Percentiles rank a stretch among this genome's conserved stretches.
Conservation (phyloP, 768 basidiomycete genomes). For the Termitomyces sp. region DNA sequence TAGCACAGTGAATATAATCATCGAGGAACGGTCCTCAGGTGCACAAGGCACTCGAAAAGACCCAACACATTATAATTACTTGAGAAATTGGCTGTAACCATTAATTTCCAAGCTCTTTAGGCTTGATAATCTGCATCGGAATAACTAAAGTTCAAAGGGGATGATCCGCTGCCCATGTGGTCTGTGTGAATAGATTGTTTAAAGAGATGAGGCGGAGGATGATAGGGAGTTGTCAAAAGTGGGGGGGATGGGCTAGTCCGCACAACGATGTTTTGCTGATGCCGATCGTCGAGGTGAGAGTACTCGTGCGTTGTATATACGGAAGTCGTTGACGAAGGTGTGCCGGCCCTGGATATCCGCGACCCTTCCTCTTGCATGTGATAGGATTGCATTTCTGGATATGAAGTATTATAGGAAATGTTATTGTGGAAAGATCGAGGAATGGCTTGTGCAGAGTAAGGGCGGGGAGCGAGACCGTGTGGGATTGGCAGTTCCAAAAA, state of each 20-base stretch:
- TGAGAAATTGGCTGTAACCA: neutral
- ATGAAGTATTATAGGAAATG: neutral
- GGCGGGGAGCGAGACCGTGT: conserved; percentile 20
- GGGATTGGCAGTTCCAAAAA: conserved; percentile 18
- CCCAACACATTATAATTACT: conserved; percentile 5
- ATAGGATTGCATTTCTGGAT: conserved; percentile 13
- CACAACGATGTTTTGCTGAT: conserved; percentile 10
- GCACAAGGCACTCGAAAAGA: neutral
- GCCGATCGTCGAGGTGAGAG: neutral
- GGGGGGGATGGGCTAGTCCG: conserved; percentile 18
- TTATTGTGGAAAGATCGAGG: conserved; percentile 21
- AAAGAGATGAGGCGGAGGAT: conserved; percentile 16
- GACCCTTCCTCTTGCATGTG: conserved; percentile 8
- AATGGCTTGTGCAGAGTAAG: conserved; percentile 21
- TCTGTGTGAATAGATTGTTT: neutral
- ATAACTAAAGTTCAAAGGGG: conserved; percentile 13
- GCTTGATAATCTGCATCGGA: conserved; percentile 4
- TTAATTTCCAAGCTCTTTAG: neutral
- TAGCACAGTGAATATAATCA: neutral
- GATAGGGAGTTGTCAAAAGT: conserved; percentile 22
- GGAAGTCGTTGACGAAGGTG: conserved; percentile 3
- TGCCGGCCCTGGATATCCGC: conserved; percentile 8
- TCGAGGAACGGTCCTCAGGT: neutral
- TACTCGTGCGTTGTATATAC: conserved; percentile 3
- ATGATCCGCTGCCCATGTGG: conserved; percentile 4